Evolutionary conservation across 78 protist species (phyloP).

Genomic region (Polysphondylium violaceum): DNA sequence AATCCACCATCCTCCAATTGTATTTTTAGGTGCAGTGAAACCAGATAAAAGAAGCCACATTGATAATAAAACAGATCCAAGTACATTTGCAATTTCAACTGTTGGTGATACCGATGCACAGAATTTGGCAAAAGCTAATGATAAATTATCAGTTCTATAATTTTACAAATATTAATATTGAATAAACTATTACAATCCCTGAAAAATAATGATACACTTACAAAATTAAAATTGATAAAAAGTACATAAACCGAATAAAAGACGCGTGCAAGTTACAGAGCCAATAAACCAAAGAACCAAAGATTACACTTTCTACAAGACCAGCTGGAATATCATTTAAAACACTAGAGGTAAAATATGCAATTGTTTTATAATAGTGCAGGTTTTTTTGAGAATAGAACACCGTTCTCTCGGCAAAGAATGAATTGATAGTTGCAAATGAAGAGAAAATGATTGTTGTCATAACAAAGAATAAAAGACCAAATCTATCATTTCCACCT

Average conservation of each 20-base stretch:
- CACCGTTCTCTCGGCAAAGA: conserved; percentile 49
- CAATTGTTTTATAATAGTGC: conserved; percentile 34
- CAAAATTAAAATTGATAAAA: conserved; percentile 30
- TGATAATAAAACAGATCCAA: conserved; percentile 31
- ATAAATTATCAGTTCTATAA: conserved; percentile 34
- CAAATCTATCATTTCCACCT: conserved; percentile 68
- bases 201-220: not conserved
- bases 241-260: conserved; percentile 56
- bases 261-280: conserved; percentile 12
- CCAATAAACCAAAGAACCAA: conserved; percentile 75
- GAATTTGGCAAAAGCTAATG: conserved; percentile 58
- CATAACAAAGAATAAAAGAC: conserved; percentile 70
- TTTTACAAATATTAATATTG: not conserved
- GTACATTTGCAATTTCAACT: conserved; percentile 46
- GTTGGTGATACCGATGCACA: conserved; percentile 35
- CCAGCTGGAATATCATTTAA: conserved; percentile 53
- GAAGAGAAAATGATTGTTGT: conserved; percentile 61
- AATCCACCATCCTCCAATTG: conserved; percentile 76
- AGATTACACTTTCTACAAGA: conserved; percentile 39
- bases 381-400: conserved; percentile 39
- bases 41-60: conserved; percentile 69
- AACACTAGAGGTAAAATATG: conserved; percentile 54
- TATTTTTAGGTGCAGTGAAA: conserved; percentile 63
- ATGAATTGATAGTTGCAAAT: conserved; percentile 34
- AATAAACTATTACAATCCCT: not conserved